Base-by-base conservation (phyloP, 2,329 filamentous ascomycete species). In the Neofusicoccum kwambonambiense region DNA sequence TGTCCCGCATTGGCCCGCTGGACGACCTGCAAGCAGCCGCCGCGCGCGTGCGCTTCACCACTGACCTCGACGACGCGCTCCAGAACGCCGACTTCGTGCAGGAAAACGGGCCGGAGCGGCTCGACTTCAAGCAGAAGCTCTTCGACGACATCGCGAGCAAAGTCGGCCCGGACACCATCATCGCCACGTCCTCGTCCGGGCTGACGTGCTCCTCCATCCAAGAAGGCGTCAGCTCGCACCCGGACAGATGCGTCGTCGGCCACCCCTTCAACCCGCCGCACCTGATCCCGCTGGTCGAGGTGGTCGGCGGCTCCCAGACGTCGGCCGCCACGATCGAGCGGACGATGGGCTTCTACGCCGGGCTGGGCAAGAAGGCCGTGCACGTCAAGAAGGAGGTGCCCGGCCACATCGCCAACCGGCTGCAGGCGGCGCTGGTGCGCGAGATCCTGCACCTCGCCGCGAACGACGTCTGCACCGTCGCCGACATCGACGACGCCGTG, bases 181-280 rank as follows among this genome's bases (percentile, higher is more conserved):
- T 82, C 47, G 77, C 79, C 1, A 77, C 77, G 1, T 77, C 75
- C 5, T 79, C 76, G 3, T 78, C 75, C 7, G 78, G 78, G 13
- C 69, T 80, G 8, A 76, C 74, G 1, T 75, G 68, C 70, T 75
- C 71, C 39, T 71, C 68, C 50, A 72, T 75, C 57, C 69, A 70
- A n/a, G 65, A 68, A 17, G 71, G 72, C 58, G 69, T 69, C 51
- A 63, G 11, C 19, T 11, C 67, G 6, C 67, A 72, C 37, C 75
- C 78, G 0, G 70, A 68, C 19, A 73, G 78, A n/a, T 73, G 79
- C 39, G 68, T 81, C 0, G 75, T 83, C 31, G 80, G 79, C 3
- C 81, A 83, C 67, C 80, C 81, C 0, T 82, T 82, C 72, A 82
- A 83, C 67, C 81, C 81, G 8, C 81, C 80, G 5, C 81, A 83